These are phyloP conservation scores for Marasmius tenuissimus DNA, from an alignment of 1,284 basidiomycete genomes.

Conservation along the genomic window DNA sequence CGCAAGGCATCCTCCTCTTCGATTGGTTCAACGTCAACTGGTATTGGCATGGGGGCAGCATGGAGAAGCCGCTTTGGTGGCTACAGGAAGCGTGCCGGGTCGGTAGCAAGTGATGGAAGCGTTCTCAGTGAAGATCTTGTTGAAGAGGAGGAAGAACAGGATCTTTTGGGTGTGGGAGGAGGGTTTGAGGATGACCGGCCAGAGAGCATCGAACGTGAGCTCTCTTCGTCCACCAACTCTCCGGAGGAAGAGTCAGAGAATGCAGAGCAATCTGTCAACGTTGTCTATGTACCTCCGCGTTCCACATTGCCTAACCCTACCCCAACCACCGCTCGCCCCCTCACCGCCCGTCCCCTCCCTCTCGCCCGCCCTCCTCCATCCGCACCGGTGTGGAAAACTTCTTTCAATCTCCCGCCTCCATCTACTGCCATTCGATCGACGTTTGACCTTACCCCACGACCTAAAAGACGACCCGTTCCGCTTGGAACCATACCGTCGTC, in stretches of 20 bases:
- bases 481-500: slow-evolving; percentile 64
- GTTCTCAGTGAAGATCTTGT: slow-evolving; percentile 76
- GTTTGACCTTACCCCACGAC: slow-evolving; percentile 50
- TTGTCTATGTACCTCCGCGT: slow-evolving; percentile 6
- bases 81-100: slow-evolving; percentile 67
- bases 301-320: slow-evolving; percentile 14
- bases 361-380: slow-evolving; percentile 45
- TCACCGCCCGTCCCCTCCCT: slow-evolving; percentile 25
- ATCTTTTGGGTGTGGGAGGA: slow-evolving; percentile 65
- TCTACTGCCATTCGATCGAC: slow-evolving; percentile 46
- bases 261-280: slow-evolving; percentile 32
- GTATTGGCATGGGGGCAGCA: slow-evolving; percentile 63
- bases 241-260: slow-evolving; percentile 41
- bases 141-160: slow-evolving; percentile 77
- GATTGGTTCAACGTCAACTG: slow-evolving; percentile 51
- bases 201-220: slow-evolving; percentile 35
- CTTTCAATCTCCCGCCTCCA: slow-evolving; percentile 47
- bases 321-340: slow-evolving; percentile 25
- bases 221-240: slow-evolving; percentile 39
- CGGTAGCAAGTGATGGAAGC: slow-evolving; percentile 69
- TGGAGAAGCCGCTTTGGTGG: slow-evolving; percentile 61
- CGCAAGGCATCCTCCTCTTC: slow-evolving; percentile 72
- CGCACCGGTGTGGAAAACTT: slow-evolving; percentile 52
- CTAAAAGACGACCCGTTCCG: slow-evolving; percentile 57
- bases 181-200: slow-evolving; percentile 55